These are phyloP conservation scores for Neoconidiobolus thromboides DNA, from an alignment of 371 early-diverging fungal genomes.

Conservation along the genomic window DNA sequence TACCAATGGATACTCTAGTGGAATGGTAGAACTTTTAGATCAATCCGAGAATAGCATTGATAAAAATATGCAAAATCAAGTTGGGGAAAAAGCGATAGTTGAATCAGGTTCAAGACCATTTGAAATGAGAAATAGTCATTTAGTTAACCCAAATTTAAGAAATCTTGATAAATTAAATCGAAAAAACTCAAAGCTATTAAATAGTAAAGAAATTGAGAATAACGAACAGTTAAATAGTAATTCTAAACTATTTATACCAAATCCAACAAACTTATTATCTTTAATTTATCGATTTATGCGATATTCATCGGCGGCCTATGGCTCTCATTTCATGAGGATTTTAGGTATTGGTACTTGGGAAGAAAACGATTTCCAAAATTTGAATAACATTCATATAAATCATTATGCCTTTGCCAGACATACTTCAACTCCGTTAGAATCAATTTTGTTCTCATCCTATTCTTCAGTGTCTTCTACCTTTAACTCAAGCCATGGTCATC, in stretches of 20 bases:
- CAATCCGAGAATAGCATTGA: not conserved
- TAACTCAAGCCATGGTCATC: slow-evolving; percentile 40
- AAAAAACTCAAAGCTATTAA: too few relatives aligned
- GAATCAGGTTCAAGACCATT: too few relatives aligned
- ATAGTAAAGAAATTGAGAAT: too few relatives aligned
- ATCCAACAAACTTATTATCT: too few relatives aligned
- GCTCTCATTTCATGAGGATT: slow-evolving; percentile 62
- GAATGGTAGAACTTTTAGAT: not conserved
- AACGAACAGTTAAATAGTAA: too few relatives aligned
- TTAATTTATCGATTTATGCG: slow-evolving; percentile 45
- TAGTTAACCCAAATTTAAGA: too few relatives aligned
- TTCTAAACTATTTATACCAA: too few relatives aligned
- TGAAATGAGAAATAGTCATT: too few relatives aligned
- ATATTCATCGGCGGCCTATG: slow-evolving; percentile 60
- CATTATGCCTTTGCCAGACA: slow-evolving; percentile 26
- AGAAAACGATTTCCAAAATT: slow-evolving; percentile 9
- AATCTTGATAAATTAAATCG: too few relatives aligned
- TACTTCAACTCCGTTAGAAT: not conserved
- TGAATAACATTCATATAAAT: slow-evolving; percentile 33
- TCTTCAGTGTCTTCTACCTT: slow-evolving; percentile 37
- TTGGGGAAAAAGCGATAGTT: too few relatives aligned
- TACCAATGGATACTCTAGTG: too few relatives aligned
- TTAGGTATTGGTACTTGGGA: slow-evolving; percentile 51
- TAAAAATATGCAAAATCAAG: too few relatives aligned
- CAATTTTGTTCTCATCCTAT: slow-evolving; percentile 50